These are phyloP conservation scores for Aspergillus panamensis DNA, from an alignment of 495 filamentous ascomycete species.

Conservation along the genomic window DNA sequence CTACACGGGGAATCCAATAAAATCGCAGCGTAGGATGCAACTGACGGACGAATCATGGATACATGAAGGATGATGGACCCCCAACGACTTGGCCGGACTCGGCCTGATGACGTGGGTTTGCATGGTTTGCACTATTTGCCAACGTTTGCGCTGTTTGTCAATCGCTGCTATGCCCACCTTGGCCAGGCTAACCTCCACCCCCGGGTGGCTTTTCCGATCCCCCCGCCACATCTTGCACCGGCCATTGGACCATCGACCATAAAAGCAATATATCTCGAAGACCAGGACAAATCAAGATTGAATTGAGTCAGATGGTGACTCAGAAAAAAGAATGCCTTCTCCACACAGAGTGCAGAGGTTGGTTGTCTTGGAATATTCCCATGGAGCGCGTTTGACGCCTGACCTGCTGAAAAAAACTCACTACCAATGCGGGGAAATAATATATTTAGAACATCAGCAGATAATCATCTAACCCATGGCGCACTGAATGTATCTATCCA, in stretches of 20 bases:
- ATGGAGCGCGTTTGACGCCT: too few relatives aligned
- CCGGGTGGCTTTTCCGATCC: not conserved
- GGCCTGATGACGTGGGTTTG: constrained; percentile 1
- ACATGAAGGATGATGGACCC: not conserved
- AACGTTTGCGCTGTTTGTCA: not conserved
- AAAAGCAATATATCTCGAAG: not conserved
- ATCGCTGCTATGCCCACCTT: too few relatives aligned
- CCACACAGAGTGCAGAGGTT: not conserved
- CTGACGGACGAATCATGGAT: not conserved
- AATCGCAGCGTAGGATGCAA: not conserved
- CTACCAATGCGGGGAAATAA: too few relatives aligned
- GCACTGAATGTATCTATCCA: not conserved
- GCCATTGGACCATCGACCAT: not conserved
- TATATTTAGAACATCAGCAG: too few relatives aligned
- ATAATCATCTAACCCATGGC: not conserved
- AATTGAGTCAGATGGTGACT: not conserved
- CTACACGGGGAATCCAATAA: not conserved
- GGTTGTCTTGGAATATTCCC: not conserved
- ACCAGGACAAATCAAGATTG: not conserved
- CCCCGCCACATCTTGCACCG: not conserved
- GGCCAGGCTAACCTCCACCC: not conserved
- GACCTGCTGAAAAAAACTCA: too few relatives aligned
- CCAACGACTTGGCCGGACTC: not conserved
- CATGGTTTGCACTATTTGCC: not conserved
- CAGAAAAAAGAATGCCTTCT: not conserved